Evolutionary conservation across 1,139 yeast species (phyloP).

Genomic region (Sugiyamaella grinbergsii): DNA sequence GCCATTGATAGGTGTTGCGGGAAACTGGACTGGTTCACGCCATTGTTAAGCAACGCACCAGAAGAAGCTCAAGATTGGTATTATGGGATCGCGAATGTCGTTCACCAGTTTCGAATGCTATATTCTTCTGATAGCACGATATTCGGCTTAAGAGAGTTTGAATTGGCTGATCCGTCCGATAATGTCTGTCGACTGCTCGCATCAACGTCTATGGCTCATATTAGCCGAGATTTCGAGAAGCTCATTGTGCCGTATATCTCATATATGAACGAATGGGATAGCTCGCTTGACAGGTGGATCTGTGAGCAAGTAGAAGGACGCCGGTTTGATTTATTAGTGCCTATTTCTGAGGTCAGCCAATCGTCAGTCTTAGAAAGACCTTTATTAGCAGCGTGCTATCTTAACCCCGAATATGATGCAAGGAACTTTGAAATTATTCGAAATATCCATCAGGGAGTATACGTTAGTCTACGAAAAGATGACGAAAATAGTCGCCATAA

Average conservation of each 20-base stretch:
- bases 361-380: conserved; percentile 17
- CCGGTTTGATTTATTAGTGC: conserved; percentile 19
- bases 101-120: conserved; percentile 26
- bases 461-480: conserved; percentile 3
- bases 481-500: background rate
- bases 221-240: conserved; percentile 31
- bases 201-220: conserved; percentile 25
- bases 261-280: conserved; percentile 18
- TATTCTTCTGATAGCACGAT: conserved; percentile 10
- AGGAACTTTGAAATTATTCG: conserved; percentile 12
- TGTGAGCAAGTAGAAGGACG: conserved; percentile 1
- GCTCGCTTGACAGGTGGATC: conserved; percentile 20
- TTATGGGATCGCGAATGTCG: conserved; percentile 32
- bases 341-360: conserved; percentile 20
- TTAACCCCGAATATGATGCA: background rate
- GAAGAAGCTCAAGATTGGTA: conserved; percentile 30
- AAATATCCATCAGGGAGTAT: conserved; percentile 11
- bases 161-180: conserved; percentile 19
- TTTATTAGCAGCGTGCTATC: conserved; percentile 30
- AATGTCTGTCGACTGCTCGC: conserved; percentile 28
- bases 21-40: conserved; percentile 20
- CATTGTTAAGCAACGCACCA: conserved; percentile 25
- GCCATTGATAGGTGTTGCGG: conserved; percentile 32
- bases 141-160: conserved; percentile 28
- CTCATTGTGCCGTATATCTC: conserved; percentile 25